These are phyloP conservation scores for Aspergillus coremiiformis DNA, from an alignment of 495 filamentous ascomycete species.

Conservation along the genomic window DNA sequence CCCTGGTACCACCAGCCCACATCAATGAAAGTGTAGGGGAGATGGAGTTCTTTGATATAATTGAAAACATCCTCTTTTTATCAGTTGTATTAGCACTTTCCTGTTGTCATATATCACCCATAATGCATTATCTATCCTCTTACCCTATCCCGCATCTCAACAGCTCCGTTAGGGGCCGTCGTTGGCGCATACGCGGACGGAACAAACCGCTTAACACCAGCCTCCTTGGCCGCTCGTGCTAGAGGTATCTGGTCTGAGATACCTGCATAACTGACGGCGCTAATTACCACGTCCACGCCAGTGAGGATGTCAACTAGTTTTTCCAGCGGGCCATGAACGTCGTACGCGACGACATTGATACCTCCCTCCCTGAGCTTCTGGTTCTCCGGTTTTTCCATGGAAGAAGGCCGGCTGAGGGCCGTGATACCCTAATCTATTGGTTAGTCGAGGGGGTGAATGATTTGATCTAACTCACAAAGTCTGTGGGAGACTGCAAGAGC, in stretches of 20 bases:
- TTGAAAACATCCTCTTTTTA: conserved; percentile 31
- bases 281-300: conserved; percentile 32
- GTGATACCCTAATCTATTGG: conserved; percentile 18
- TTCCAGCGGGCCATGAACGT: conserved; percentile 19
- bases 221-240: conserved; percentile 16
- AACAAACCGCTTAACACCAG: conserved; percentile 25
- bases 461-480: neutral
- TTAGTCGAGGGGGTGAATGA: neutral
- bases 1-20: conserved; percentile 39
- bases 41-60: conserved; percentile 20
- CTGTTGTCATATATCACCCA: too few species aligned
- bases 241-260: conserved; percentile 25
- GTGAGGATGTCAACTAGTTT: conserved; percentile 16
- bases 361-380: conserved; percentile 17
- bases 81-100: too few species aligned
- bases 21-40: conserved; percentile 43
- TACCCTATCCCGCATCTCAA: too few species aligned
- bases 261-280: conserved; percentile 10
- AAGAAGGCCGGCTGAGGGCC: conserved; percentile 24
- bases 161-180: too few species aligned
- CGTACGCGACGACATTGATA: conserved; percentile 19
- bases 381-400: conserved; percentile 20
- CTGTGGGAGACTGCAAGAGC: conserved; percentile 7
- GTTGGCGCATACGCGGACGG: conserved; percentile 17
- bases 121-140: too few species aligned